phyloP scores from a whole-genome alignment of 1,284 basidiomycete genomes.

The Gymnopus androsaceus region DNA sequence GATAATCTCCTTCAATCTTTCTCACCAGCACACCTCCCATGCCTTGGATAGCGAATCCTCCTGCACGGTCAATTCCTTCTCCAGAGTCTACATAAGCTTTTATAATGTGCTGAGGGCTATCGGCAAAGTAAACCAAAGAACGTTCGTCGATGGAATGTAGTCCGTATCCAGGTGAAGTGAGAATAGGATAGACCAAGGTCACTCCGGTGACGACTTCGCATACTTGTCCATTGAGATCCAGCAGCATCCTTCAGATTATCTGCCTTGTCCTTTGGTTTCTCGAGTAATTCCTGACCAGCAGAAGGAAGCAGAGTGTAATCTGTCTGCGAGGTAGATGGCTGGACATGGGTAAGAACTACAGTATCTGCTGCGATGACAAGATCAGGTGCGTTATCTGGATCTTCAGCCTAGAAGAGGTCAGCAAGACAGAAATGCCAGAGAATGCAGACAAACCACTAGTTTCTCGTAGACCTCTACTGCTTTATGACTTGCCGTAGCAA shows the following conservation, averaged over 20 bases:
- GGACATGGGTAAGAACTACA: slow-evolving; percentile 81
- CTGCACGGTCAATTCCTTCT: slow-evolving; percentile 90
- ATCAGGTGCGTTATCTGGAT: slow-evolving; percentile 87
- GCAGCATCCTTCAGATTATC: slow-evolving; percentile 90
- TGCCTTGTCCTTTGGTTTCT: slow-evolving; percentile 81
- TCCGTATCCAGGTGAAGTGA: slow-evolving; percentile 85
- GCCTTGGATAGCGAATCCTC: slow-evolving; percentile 95
- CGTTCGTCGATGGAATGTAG: slow-evolving; percentile 87
- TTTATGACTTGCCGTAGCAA: slow-evolving; percentile 91
- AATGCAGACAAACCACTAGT: slow-evolving; percentile 62
- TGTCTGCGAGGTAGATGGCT: slow-evolving; percentile 55
- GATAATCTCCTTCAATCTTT: slow-evolving; percentile 89
- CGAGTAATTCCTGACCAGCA: slow-evolving; percentile 72
- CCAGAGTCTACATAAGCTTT: slow-evolving; percentile 86
- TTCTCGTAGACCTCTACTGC: slow-evolving; percentile 92
- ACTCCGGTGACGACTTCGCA: slow-evolving; percentile 94
- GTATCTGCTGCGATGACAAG: slow-evolving; percentile 97
- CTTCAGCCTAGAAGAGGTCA: slow-evolving; percentile 41
- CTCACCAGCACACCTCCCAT: slow-evolving; percentile 79
- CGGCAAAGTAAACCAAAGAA: slow-evolving; percentile 78
- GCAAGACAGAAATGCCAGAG: slow-evolving; percentile 7
- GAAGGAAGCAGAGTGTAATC: slow-evolving; percentile 49
- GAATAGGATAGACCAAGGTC: slow-evolving; percentile 78
- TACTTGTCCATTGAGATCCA: slow-evolving; percentile 81
- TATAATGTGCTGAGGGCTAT: slow-evolving; percentile 67